Evolutionary conservation across 202 grass and related monocot genomes (phyloP).

Genomic region (Bolboschoenoplectus hybrid): DNA sequence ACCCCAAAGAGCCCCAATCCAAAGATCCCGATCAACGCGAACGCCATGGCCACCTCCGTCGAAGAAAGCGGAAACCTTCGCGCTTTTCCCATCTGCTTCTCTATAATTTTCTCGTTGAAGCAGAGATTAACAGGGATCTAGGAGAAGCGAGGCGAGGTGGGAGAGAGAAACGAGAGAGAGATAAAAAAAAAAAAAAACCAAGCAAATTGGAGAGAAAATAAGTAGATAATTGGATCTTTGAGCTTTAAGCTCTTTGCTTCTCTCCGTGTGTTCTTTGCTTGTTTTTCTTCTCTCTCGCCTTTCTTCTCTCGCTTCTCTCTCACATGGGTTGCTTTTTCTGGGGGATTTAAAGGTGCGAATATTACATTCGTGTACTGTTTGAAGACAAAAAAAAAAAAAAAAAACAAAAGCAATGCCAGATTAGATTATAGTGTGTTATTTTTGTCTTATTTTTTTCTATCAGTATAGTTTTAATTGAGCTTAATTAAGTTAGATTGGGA

Average conservation of each 20-base stretch:
- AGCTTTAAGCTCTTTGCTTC: constrained; percentile 27
- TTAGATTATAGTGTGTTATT: neutral
- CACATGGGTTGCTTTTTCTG: constrained; percentile 42
- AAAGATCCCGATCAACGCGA: constrained; percentile 62
- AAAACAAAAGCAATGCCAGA: neutral
- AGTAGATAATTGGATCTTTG: constrained; percentile 33
- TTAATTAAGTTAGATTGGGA: too few relatives aligned
- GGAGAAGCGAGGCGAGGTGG: constrained; percentile 29
- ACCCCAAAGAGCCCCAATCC: constrained; percentile 74
- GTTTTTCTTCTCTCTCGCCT: constrained; percentile 28
- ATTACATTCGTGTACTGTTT: constrained; percentile 40
- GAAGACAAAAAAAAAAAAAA: neutral
- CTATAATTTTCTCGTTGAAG: constrained; percentile 2
- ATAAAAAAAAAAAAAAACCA: constrained; percentile 13
- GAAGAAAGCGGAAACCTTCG: constrained; percentile 65
- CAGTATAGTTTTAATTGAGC: too few relatives aligned
- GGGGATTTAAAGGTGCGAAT: constrained; percentile 39
- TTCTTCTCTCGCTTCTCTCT: constrained; percentile 40
- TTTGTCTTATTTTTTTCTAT: too few relatives aligned
- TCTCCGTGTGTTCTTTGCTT: neutral
- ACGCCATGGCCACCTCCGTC: constrained; percentile 58
- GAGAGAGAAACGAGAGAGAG: constrained; percentile 33
- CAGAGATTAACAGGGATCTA: constrained; percentile 36
- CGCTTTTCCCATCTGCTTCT: constrained; percentile 53
- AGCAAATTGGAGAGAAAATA: constrained; percentile 34